Evolutionary conservation across 345 rosid genomes (phyloP).

Genomic region (Clausena lansium): DNA sequence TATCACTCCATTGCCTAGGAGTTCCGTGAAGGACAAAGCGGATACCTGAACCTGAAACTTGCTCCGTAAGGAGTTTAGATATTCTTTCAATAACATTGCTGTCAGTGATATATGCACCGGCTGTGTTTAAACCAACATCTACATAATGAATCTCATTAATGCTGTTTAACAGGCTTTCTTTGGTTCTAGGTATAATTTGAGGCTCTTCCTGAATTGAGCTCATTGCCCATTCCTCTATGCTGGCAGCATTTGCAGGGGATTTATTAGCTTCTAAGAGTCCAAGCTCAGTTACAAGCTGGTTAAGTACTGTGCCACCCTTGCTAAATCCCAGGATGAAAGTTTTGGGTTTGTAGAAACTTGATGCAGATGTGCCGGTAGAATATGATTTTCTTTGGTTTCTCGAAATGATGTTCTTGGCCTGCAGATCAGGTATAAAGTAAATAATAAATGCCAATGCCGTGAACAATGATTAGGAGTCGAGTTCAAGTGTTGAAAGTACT

Average conservation of each 20-base stretch:
- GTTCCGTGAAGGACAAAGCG: slow-evolving; percentile 75
- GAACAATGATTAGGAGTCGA: background rate
- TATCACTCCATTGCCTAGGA: slow-evolving; percentile 91
- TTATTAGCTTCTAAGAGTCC: slow-evolving; percentile 29
- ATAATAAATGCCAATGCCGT: background rate
- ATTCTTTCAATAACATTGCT: slow-evolving; percentile 42
- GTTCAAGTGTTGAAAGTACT: too few species aligned
- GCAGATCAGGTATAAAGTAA: background rate
- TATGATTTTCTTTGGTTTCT: slow-evolving; percentile 21
- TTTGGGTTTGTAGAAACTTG: slow-evolving; percentile 33
- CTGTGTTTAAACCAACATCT: slow-evolving; percentile 77
- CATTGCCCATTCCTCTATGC: slow-evolving; percentile 12
- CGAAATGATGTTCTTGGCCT: slow-evolving; percentile 41
- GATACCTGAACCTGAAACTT: slow-evolving; percentile 23
- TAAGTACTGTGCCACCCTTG: slow-evolving; percentile 83
- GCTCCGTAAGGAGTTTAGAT: slow-evolving; percentile 34
- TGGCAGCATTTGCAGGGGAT: slow-evolving; percentile 11
- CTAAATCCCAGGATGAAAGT: slow-evolving; percentile 79
- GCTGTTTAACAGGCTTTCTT: slow-evolving; percentile 54
- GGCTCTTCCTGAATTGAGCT: slow-evolving; percentile 18
- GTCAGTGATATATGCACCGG: slow-evolving; percentile 73
- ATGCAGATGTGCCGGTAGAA: slow-evolving; percentile 8
- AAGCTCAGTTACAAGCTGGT: slow-evolving; percentile 77
- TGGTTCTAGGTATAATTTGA: slow-evolving; percentile 48
- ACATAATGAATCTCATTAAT: slow-evolving; percentile 67